A percentile compares a stretch with the other conserved stretches of the same genome.
Conservation (phyloP, 805 yeast species). For the Brettanomyces sp. region DNA sequence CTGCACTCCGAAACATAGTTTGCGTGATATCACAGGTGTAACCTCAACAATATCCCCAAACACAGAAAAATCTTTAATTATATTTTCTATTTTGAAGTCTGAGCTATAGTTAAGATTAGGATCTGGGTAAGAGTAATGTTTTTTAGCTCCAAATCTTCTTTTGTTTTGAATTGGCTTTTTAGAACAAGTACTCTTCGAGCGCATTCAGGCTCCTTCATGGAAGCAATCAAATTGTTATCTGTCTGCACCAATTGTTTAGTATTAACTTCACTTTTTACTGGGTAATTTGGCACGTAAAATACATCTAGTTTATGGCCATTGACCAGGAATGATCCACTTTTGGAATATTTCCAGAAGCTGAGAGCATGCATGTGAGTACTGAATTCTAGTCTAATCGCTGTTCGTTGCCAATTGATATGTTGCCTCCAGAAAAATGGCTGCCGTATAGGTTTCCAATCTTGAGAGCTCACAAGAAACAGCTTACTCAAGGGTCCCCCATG, state of each 20-base stretch:
- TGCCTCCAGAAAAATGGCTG: conserved; percentile 2
- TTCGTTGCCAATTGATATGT: conserved; percentile 18
- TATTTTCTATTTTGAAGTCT: conserved; percentile 34
- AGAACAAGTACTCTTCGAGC: conserved; percentile 51
- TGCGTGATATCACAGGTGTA: conserved; percentile 58
- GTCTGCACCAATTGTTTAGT: no score
- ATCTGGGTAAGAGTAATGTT: conserved; percentile 29
- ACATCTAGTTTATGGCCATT: conserved; percentile 46
- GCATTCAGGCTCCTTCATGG: conserved; percentile 27
- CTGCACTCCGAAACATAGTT: conserved; percentile 50
- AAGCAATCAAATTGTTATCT: not conserved
- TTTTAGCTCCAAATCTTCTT: conserved; percentile 10
- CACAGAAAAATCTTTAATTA: conserved; percentile 39
- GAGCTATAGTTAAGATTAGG: conserved; percentile 33
- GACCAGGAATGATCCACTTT: conserved; percentile 44
- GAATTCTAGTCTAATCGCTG: conserved; percentile 40
- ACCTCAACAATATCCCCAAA: conserved; percentile 58
- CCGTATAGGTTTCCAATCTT: conserved; percentile 5
- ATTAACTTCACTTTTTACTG: not conserved
- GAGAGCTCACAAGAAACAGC: not conserved
- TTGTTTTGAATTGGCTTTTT: conserved; percentile 27
- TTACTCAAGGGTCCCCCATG: conserved; percentile 50
- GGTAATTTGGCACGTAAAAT: not conserved
- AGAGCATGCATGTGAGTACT: conserved; percentile 43
- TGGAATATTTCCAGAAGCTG: conserved; percentile 41